A percentile compares a stretch with the other conserved stretches of the same genome.
These are phyloP conservation scores for Gossypium bickii DNA, from an alignment of 345 rosid species.

Conservation along the genomic window DNA sequence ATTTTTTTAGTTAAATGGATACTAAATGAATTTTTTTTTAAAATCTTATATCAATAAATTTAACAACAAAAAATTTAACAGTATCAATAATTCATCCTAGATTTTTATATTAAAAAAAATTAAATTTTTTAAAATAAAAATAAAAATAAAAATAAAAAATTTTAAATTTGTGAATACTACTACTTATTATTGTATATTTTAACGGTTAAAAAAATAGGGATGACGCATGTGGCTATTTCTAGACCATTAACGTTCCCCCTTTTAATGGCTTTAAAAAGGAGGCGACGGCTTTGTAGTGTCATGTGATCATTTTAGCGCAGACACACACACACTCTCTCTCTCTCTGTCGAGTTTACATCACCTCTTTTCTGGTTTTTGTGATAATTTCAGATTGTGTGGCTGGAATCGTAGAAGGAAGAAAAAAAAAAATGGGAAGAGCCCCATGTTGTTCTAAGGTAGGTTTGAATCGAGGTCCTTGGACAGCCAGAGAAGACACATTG, in stretches of 20 bases:
- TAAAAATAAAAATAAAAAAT: no score
- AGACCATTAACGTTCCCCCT: background rate
- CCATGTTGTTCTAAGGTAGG: slow-evolving; percentile 49
- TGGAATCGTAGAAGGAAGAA: background rate
- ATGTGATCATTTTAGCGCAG: background rate
- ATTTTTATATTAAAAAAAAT: background rate
- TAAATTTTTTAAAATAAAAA: no score
- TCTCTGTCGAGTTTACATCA: background rate
- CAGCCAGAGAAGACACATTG: slow-evolving; percentile 33
- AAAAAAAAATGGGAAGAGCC: slow-evolving; percentile 37
- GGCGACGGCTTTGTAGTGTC: background rate
- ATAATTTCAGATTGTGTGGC: background rate
- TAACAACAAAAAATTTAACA: no score
- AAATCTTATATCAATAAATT: no score
- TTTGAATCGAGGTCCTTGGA: slow-evolving; percentile 44
- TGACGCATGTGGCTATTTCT: background rate
- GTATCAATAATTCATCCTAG: no score
- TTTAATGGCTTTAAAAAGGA: background rate
- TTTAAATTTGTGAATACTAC: no score
- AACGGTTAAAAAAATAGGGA: no score
- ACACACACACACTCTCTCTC: no score
- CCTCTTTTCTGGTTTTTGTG: background rate
- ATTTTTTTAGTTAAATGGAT: no score
- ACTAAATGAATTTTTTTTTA: no score
- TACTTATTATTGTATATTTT: no score